Percentiles rank a stretch among this genome's conserved stretches.
Evolutionary conservation across 2,329 filamentous ascomycete species (phyloP).

Genomic region (Mollisiaceae sp.): DNA sequence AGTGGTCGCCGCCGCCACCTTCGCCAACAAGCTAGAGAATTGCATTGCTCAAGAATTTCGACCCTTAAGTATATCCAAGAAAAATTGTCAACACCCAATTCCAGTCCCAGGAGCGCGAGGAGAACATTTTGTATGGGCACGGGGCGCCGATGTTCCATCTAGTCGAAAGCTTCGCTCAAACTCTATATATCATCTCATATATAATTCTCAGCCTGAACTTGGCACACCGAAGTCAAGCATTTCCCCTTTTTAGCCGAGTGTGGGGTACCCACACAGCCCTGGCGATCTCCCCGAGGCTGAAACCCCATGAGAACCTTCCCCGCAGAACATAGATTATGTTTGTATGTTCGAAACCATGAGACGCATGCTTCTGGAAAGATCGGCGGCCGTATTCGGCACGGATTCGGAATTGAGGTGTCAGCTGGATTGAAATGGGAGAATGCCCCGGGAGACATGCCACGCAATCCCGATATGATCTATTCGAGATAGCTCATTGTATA

Average conservation of each 20-base stretch:
- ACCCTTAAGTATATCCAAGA: not conserved
- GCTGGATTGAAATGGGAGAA: not conserved
- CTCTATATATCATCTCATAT: not conserved
- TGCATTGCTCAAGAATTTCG: constrained; percentile 14
- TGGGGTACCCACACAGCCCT: constrained; percentile 8
- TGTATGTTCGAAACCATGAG: not conserved
- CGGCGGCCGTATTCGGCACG: not conserved
- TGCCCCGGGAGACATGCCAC: not conserved
- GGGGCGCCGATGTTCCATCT: not conserved
- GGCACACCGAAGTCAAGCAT: constrained; percentile 25
- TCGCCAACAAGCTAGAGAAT: constrained; percentile 18
- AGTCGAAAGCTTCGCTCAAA: not conserved
- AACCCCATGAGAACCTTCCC: constrained; percentile 18
- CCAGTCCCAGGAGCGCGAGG: not conserved
- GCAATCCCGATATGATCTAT: not conserved
- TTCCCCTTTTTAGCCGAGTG: constrained; percentile 23
- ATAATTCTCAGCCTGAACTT: not conserved
- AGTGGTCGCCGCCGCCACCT: constrained; percentile 6
- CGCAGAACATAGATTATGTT: not conserved
- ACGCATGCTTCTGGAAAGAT: not conserved
- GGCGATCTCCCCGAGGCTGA: constrained; percentile 7
- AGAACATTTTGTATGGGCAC: constrained; percentile 14
- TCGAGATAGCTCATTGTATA: not conserved
- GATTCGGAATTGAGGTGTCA: not conserved
- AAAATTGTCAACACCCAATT: constrained; percentile 5